phyloP scores from a whole-genome alignment of 169 alveolate genomes.

The Eimeria falciformis region DNA sequence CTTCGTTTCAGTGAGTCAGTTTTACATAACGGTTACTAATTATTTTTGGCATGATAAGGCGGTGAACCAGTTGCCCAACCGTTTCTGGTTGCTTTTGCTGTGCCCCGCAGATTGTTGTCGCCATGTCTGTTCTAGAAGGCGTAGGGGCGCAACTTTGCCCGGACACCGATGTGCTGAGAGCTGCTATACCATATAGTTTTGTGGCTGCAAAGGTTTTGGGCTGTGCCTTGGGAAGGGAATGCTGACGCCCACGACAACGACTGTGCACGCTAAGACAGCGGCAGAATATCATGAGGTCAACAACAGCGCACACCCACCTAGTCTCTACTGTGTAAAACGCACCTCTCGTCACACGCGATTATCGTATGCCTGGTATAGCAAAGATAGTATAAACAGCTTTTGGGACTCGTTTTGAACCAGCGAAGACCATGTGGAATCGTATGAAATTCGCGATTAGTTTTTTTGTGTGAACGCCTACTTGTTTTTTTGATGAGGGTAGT shows the following conservation, averaged over 20 bases:
- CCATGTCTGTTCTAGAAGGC: conserved; percentile 70
- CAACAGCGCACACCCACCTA: background rate
- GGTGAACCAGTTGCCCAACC: background rate
- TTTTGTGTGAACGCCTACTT: no score
- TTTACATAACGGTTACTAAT: background rate
- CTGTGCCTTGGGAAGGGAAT: background rate
- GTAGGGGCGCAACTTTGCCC: conserved; percentile 74
- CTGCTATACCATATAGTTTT: conserved; percentile 55
- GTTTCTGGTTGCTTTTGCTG: background rate
- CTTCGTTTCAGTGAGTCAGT: conserved; percentile 23
- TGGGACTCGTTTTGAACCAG: no score
- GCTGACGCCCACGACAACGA: background rate
- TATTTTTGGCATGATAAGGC: background rate
- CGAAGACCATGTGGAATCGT: no score
- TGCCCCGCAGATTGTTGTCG: conserved; percentile 68
- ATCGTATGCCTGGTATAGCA: no score
- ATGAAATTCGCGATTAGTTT: no score
- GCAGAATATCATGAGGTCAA: no score
- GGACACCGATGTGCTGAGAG: conserved; percentile 62
- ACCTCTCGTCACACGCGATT: no score
- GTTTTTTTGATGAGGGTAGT: no score
- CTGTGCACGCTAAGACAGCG: background rate
- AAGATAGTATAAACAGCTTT: no score
- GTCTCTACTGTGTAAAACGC: background rate
- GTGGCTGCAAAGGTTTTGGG: conserved; percentile 51